These are phyloP conservation scores for Linum usitatissimum DNA, from an alignment of 345 rosid species.

Conservation along the genomic window DNA sequence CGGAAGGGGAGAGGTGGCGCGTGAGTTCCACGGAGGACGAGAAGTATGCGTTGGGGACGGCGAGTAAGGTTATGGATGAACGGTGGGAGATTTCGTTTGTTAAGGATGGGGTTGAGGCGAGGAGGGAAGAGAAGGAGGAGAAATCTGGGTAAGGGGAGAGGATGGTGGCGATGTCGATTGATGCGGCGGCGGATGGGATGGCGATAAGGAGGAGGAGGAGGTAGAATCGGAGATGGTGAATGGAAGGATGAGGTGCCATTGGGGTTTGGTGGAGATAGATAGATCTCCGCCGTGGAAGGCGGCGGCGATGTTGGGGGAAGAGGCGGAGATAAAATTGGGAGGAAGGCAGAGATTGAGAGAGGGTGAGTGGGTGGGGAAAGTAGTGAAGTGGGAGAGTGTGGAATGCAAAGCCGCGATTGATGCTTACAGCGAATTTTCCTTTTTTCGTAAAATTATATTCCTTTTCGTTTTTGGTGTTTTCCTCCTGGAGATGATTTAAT, in stretches of 20 bases:
- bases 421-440: too few species aligned
- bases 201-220: slow-evolving; percentile 34
- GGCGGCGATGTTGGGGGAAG: not conserved
- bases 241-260: not conserved
- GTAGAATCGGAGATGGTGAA: slow-evolving; percentile 28
- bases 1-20: slow-evolving; percentile 52
- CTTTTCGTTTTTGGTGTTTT: too few species aligned
- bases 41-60: slow-evolving; percentile 62
- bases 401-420: too few species aligned
- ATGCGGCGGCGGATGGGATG: slow-evolving; percentile 1
- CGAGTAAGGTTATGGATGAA: slow-evolving; percentile 65
- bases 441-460: too few species aligned
- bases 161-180: slow-evolving; percentile 52
- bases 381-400: not conserved
- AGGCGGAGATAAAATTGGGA: not conserved
- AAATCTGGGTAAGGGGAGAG: slow-evolving; percentile 56
- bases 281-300: not conserved
- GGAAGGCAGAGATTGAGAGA: too few species aligned
- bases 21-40: slow-evolving; percentile 41
- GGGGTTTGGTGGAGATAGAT: not conserved
- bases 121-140: slow-evolving; percentile 42
- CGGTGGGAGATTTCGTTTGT: slow-evolving; percentile 47
- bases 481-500: too few species aligned
- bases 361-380: too few species aligned
- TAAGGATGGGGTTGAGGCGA: slow-evolving; percentile 35